Conservation (phyloP, 805 yeast species). For the Candida railenensis region DNA sequence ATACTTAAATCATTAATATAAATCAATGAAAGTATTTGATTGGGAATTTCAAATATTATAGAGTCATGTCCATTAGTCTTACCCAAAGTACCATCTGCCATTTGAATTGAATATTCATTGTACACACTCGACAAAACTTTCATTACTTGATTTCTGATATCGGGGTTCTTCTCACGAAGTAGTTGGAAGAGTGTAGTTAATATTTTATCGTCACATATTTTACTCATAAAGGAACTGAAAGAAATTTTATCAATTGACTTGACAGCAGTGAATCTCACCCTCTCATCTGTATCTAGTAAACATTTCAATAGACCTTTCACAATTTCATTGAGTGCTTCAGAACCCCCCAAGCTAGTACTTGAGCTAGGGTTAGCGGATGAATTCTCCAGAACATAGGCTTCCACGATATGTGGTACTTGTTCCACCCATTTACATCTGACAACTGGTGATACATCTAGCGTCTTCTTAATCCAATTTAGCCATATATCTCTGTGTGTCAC, state of each 20-base stretch:
- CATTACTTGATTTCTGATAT: constrained; percentile 62
- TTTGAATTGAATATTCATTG: constrained; percentile 37
- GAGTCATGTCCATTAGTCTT: constrained; percentile 21
- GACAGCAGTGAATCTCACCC: constrained; percentile 65
- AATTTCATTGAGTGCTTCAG: constrained; percentile 17
- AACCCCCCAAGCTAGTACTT: too few species aligned
- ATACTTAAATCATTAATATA: constrained; percentile 72
- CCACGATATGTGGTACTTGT: constrained; percentile 49
- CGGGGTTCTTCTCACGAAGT: constrained; percentile 67
- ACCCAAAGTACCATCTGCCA: constrained; percentile 3
- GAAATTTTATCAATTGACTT: constrained; percentile 48
- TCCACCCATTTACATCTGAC: constrained; percentile 75
- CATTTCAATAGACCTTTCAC: constrained; percentile 61
- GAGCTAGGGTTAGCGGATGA: constrained; percentile 16
- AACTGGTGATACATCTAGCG: constrained; percentile 61
- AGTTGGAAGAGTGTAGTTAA: constrained; percentile 59
- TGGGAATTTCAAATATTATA: constrained; percentile 55
- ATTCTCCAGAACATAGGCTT: constrained; percentile 37
- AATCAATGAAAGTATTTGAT: constrained; percentile 58
- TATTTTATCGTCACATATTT: constrained; percentile 46
- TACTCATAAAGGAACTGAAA: constrained; percentile 44
- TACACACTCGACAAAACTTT: constrained; percentile 54
- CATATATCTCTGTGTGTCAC: constrained; percentile 59
- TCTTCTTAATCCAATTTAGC: constrained; percentile 71
- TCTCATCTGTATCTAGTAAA: constrained; percentile 71